These are phyloP conservation scores for Talaromyces sp. DNA, from an alignment of 2,329 filamentous ascomycete genomes.

Conservation along the genomic window DNA sequence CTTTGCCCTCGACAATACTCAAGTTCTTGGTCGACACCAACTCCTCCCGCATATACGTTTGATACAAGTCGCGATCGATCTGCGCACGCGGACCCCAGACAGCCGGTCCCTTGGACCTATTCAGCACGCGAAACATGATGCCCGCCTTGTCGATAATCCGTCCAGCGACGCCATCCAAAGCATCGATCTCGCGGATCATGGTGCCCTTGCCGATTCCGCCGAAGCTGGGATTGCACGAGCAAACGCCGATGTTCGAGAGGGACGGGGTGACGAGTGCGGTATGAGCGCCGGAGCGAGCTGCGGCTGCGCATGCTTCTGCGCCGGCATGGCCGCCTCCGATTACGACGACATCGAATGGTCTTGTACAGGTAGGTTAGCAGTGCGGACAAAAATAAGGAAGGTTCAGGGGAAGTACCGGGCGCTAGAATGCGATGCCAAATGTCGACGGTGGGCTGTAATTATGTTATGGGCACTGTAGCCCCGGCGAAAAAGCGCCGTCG, in stretches of 20 bases:
- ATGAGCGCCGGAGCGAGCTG: conserved; percentile 79
- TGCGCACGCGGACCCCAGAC: conserved; percentile 97
- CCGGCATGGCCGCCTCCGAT: conserved; percentile 95
- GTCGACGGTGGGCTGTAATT: conserved; percentile 19
- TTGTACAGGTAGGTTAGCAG: conserved; percentile 26
- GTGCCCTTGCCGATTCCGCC: conserved; percentile 98
- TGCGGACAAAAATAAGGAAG: not conserved
- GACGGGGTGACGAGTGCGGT: conserved; percentile 89
- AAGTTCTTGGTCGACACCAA: conserved; percentile 72
- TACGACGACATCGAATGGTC: conserved; percentile 84
- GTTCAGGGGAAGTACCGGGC: conserved; percentile 25
- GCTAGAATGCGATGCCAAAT: conserved; percentile 36
- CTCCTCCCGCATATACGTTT: conserved; percentile 85
- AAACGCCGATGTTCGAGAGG: conserved; percentile 82
- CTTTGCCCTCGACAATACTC: conserved; percentile 76
- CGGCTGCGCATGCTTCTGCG: conserved; percentile 86
- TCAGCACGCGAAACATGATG: conserved; percentile 88
- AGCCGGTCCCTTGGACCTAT: conserved; percentile 83
- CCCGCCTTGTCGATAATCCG: conserved; percentile 89
- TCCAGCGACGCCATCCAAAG: conserved; percentile 82
- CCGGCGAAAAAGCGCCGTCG: conserved; percentile 24
- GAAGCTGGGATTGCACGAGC: conserved; percentile 95
- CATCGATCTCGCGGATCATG: conserved; percentile 92
- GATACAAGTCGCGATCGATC: conserved; percentile 87
- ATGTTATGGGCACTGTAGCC: conserved; percentile 19